phyloP scores from a whole-genome alignment of 192 early-diverging fungal genomes.

The Linnemannia exigua region DNA sequence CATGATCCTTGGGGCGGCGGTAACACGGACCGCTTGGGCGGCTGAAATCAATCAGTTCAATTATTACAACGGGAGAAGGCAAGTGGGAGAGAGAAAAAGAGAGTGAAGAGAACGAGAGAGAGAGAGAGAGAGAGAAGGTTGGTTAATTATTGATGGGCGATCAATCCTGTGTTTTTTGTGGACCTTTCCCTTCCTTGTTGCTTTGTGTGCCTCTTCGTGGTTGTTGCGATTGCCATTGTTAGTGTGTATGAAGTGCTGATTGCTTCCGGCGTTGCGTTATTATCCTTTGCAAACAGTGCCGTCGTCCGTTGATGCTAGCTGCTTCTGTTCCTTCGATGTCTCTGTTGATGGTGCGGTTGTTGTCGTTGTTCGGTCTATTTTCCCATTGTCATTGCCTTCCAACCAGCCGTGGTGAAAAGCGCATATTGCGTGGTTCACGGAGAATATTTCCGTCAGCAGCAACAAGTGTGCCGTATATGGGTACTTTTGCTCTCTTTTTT shows the following conservation, averaged over 20 bases:
- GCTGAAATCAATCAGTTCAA: constrained; percentile 10
- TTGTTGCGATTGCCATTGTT: neutral
- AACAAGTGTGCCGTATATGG: neutral
- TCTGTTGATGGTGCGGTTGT: neutral
- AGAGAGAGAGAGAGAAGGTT: neutral
- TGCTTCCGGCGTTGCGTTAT: no score
- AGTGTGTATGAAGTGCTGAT: no score
- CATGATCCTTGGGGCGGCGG: constrained; percentile 24
- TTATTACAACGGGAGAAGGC: neutral
- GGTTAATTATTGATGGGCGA: neutral
- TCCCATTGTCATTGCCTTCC: neutral
- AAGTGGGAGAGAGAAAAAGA: neutral
- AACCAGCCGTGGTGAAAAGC: no score
- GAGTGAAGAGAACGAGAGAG: neutral
- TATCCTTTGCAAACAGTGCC: neutral
- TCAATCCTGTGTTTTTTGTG: neutral
- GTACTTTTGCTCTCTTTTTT: neutral
- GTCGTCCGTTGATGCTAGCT: no score
- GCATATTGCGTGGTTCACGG: no score
- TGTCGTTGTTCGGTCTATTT: neutral
- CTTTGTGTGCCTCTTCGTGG: neutral
- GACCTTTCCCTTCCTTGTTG: neutral
- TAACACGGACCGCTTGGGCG: constrained; percentile 46
- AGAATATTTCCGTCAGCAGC: constrained; percentile 16
- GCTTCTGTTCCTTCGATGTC: neutral